Conservation (phyloP, 148 eudicot genomes). For the Nyssa sinensis region DNA sequence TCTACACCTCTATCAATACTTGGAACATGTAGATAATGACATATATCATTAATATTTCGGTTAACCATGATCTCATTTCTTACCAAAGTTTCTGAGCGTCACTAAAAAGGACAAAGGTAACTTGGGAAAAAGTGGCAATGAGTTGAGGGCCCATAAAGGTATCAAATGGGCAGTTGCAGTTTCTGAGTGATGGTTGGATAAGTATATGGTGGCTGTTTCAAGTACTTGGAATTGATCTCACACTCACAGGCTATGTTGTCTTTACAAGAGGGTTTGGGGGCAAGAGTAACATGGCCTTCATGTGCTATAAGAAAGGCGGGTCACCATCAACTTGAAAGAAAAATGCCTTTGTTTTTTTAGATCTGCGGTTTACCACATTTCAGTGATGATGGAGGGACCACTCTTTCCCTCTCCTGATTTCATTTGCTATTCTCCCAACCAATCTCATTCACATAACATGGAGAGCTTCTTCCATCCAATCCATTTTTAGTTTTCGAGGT, state of each 20-base stretch:
- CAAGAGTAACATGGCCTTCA: slow-evolving; percentile 80
- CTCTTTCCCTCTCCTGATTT: slow-evolving; percentile 3
- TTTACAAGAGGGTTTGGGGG: slow-evolving; percentile 21
- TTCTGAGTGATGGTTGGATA: background rate
- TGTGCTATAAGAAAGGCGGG: slow-evolving; percentile 48
- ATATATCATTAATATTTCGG: too few species aligned
- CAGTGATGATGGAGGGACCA: slow-evolving; percentile 15
- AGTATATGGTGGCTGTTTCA: background rate
- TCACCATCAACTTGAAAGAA: slow-evolving; percentile 33
- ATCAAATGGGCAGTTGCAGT: background rate
- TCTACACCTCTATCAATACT: background rate
- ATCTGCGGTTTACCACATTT: slow-evolving; percentile 34
- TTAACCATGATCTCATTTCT: background rate
- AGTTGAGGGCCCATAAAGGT: background rate
- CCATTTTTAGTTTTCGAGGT: background rate
- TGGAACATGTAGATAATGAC: too few species aligned
- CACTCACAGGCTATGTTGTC: slow-evolving; percentile 3
- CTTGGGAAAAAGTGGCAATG: background rate
- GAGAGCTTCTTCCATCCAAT: background rate
- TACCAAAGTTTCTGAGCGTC: background rate
- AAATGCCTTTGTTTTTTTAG: slow-evolving; percentile 23
- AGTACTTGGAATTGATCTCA: slow-evolving; percentile 14
- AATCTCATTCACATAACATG: background rate
- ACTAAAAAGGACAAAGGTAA: background rate
- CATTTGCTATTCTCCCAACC: slow-evolving; percentile 18